Conservation (phyloP, 495 filamentous ascomycete genomes). For the Massariosphaeria phaeospora region DNA sequence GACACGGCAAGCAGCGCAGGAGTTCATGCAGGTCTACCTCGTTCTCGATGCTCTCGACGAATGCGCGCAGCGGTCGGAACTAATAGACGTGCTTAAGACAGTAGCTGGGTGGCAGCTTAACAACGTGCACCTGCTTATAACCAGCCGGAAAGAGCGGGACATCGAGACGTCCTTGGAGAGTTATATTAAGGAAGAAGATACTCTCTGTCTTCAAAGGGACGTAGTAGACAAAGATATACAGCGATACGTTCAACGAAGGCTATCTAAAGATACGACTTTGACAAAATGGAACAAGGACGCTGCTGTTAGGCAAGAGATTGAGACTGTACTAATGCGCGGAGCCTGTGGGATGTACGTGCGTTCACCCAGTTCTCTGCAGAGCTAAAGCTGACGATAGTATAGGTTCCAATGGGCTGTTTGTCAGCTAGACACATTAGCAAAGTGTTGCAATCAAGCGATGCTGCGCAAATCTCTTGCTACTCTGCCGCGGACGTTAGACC, state of each 20-base stretch:
- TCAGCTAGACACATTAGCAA: slow-evolving; percentile 6
- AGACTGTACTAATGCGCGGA: slow-evolving; percentile 13
- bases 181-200: slow-evolving; percentile 2
- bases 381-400: slow-evolving; percentile 1
- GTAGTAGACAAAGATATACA: slow-evolving; percentile 27
- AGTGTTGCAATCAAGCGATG: background rate
- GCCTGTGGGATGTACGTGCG: slow-evolving; percentile 29
- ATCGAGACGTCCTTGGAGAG: slow-evolving; percentile 19
- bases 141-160: slow-evolving; percentile 27
- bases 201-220: slow-evolving; percentile 15
- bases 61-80: slow-evolving; percentile 15
- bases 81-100: slow-evolving; percentile 10
- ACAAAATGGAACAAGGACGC: slow-evolving; percentile 16
- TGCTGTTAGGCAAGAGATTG: slow-evolving; percentile 10
- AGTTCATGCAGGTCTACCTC: slow-evolving; percentile 13
- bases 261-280: slow-evolving; percentile 10
- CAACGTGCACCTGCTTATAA: slow-evolving; percentile 23
- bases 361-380: background rate
- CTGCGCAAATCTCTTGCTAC: background rate
- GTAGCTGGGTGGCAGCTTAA: slow-evolving; percentile 15
- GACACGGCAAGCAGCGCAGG: slow-evolving; percentile 1
- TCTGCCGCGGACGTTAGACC: slow-evolving; percentile 1
- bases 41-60: slow-evolving; percentile 32
- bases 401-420: slow-evolving; percentile 14
- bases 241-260: slow-evolving; percentile 17